Conservation (phyloP, 352 stramenopile species). For the Phytopythium kandeliae region DNA sequence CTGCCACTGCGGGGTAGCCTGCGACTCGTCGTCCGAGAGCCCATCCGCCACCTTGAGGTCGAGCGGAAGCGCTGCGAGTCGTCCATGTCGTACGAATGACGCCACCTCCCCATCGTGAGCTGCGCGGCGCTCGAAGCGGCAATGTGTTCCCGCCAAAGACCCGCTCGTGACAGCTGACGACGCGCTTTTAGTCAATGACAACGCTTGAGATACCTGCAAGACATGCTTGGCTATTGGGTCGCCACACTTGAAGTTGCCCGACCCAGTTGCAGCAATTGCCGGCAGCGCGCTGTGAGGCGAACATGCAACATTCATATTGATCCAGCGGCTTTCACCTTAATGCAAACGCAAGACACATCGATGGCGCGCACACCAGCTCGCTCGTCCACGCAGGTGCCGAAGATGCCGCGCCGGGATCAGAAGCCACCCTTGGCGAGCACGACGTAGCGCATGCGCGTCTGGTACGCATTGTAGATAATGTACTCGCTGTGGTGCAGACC, state of each 20-base stretch:
- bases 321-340: background rate
- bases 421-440: slow-evolving; percentile 30
- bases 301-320: background rate
- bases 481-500: slow-evolving; percentile 76
- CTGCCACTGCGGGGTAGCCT: background rate
- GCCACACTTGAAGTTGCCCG: background rate
- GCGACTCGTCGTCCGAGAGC: background rate
- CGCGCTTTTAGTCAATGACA: background rate
- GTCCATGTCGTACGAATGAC: background rate
- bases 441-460: slow-evolving; percentile 80
- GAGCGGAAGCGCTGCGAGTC: slow-evolving; percentile 4
- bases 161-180: too few relatives aligned
- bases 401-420: background rate
- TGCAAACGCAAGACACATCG: background rate
- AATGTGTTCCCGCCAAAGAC: background rate
- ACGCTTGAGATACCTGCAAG: background rate
- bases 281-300: too few relatives aligned
- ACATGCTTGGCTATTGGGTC: background rate
- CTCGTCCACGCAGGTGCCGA: too few relatives aligned
- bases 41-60: background rate
- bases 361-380: background rate
- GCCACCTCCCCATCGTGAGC: background rate
- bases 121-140: background rate
- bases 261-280: too few relatives aligned
- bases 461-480: slow-evolving; percentile 80